Base-by-base conservation (phyloP, 441 rosid genomes). In the Bruguiera hainesii region DNA sequence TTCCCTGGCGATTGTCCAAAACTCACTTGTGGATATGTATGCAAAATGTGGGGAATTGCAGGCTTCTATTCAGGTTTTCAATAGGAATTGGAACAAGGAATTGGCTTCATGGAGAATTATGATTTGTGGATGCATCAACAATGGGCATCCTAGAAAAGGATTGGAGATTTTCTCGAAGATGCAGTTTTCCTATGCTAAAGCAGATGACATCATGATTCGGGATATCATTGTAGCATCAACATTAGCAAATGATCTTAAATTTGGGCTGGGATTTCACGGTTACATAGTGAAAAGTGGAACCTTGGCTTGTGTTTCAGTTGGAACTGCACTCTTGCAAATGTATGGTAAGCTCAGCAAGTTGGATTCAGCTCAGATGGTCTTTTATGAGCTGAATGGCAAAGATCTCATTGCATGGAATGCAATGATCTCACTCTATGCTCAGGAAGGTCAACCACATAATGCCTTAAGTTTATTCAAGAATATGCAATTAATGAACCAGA, bases 331-430 rank as follows among this genome's bases (percentile, higher is more conserved):
- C 48, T 53, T 70, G 51, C 65, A 68, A 51, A 68, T 70, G 68
- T 70, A 63, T 56, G 56, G 61, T 21, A 63, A 63, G 65, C 56
- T 21, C 29, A 26, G 56, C 16, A 9, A 46, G 67, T 28, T 63
- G 13, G 48, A 15, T 37, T 63, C 68, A 53, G 46, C 73, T 55
- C 30, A 46, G 61, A 28, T 13, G 23, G 66, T 78, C 29, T 75
- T 78, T 56, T 61, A 72, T 68, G 71, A 78, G 60, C 30, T 75
- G 55, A 25, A 35, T 48, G 20, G 20, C 50, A 75, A 75, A 68
- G 79, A 78, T 68, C 13, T 62, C 46, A 39, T 78, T 65, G 74
- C 79, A 37, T 75, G 79, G 82, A 75, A 56, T 75, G 74, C 63
- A 51, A 71, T 71, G 72, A 75, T 78, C 65, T 68, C 76, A 28